phyloP scores from a whole-genome alignment of 2,329 filamentous ascomycete species.

The Venturia asperata region DNA sequence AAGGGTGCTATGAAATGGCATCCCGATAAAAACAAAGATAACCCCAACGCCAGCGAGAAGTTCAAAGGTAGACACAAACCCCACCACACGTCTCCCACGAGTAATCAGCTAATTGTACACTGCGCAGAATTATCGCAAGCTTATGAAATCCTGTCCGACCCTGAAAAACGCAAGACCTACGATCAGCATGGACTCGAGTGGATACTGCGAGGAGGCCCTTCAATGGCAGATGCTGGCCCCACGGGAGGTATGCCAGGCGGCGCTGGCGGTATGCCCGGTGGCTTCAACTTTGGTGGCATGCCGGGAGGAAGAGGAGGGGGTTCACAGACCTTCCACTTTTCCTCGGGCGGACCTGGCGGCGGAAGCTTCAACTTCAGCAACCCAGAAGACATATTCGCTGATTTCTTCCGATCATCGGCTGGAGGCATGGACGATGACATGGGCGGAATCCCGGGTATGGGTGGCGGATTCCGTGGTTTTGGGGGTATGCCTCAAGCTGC shows the following conservation, averaged over 20 bases:
- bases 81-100: background rate
- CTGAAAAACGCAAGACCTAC: conserved; percentile 92
- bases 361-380: conserved; percentile 76
- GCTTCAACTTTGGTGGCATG: conserved; percentile 46
- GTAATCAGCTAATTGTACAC: conserved; percentile 3
- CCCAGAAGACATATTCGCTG: conserved; percentile 74
- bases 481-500: conserved; percentile 26
- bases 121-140: conserved; percentile 75
- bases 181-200: conserved; percentile 94
- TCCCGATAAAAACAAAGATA: conserved; percentile 96
- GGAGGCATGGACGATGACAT: conserved; percentile 47
- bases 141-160: conserved; percentile 95
- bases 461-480: conserved; percentile 35
- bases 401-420: conserved; percentile 62
- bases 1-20: conserved; percentile 89
- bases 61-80: conserved; percentile 61
- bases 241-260: conserved; percentile 50
- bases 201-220: conserved; percentile 68
- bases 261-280: conserved; percentile 48
- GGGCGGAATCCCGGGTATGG: conserved; percentile 33
- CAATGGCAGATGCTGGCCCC: conserved; percentile 45
- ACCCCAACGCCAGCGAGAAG: conserved; percentile 75
- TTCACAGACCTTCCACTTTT: conserved; percentile 58
- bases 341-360: conserved; percentile 47
- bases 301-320: conserved; percentile 42